A percentile compares a stretch with the other conserved stretches of the same genome.
Conservation (phyloP, 768 basidiomycete species). For the Tephrocybe rancida region DNA sequence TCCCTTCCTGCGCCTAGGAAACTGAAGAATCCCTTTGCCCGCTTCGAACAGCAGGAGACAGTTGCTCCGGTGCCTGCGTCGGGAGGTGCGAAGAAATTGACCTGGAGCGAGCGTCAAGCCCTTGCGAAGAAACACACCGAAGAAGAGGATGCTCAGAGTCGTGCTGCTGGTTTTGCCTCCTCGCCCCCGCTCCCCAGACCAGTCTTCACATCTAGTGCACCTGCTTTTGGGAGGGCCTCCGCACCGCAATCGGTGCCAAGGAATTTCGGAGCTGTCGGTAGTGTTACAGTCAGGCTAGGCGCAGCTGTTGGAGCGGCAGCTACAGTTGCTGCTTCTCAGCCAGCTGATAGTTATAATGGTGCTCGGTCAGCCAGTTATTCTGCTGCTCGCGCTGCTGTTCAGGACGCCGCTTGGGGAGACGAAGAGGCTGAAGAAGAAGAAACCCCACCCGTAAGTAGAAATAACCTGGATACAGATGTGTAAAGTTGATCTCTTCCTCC, state of each 20-base stretch:
- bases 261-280: slow-evolving; percentile 46
- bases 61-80: slow-evolving; percentile 27
- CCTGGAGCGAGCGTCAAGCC: slow-evolving; percentile 94
- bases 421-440: slow-evolving; percentile 27
- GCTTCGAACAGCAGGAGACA: slow-evolving; percentile 46
- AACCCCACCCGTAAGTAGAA: slow-evolving; percentile 30
- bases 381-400: slow-evolving; percentile 29
- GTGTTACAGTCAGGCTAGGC: slow-evolving; percentile 33
- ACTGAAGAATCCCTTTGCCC: slow-evolving; percentile 81
- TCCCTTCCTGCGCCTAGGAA: slow-evolving; percentile 83
- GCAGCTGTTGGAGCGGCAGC: slow-evolving; percentile 37
- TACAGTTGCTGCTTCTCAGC: slow-evolving; percentile 30
- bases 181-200: slow-evolving; percentile 34
- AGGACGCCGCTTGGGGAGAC: slow-evolving; percentile 32
- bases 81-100: slow-evolving; percentile 72
- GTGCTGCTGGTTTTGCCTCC: slow-evolving; percentile 49
- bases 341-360: slow-evolving; percentile 18
- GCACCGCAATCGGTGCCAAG: slow-evolving; percentile 36
- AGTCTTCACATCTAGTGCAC: slow-evolving; percentile 47
- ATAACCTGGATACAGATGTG: background rate
- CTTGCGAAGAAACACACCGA: slow-evolving; percentile 85
- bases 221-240: slow-evolving; percentile 47
- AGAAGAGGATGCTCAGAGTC: slow-evolving; percentile 74
- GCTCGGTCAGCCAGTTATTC: slow-evolving; percentile 20
- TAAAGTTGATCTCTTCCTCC: slow-evolving; percentile 13